Evolutionary conservation across 2,329 filamentous ascomycete genomes (phyloP).

Genomic region (Fusarium verticillioides): DNA sequence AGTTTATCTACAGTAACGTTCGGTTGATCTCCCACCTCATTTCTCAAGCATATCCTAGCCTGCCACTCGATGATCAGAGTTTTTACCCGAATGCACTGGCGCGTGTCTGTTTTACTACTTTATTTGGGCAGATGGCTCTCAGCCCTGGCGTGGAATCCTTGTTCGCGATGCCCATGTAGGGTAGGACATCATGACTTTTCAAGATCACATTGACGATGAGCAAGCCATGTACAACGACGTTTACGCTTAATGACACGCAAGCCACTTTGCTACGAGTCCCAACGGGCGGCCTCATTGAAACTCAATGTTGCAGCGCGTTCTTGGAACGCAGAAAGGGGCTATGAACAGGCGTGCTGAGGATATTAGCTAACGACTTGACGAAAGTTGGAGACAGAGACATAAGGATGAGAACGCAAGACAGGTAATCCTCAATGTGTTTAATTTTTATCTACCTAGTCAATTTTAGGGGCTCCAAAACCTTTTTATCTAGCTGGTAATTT

Average conservation of each 20-base stretch:
- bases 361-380: neutral
- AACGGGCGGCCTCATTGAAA: neutral
- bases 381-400: neutral
- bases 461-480: neutral
- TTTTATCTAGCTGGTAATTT: conserved; percentile 19
- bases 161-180: neutral
- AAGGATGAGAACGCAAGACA: fast-evolving
- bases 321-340: fast-evolving
- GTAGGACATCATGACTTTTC: neutral
- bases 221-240: neutral
- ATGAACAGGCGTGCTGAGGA: too few species aligned
- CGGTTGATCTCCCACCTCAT: neutral
- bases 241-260: neutral
- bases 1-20: conserved; percentile 4
- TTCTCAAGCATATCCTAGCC: neutral
- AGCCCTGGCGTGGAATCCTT: neutral
- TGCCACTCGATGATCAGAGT: neutral
- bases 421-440: too few species aligned
- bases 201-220: neutral
- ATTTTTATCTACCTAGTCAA: neutral
- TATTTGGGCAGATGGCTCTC: neutral
- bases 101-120: neutral
- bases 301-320: neutral
- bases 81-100: neutral
- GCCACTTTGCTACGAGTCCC: neutral